These are phyloP conservation scores for Coffea humblotiana DNA, from an alignment of 305 asterid species.

Conservation along the genomic window DNA sequence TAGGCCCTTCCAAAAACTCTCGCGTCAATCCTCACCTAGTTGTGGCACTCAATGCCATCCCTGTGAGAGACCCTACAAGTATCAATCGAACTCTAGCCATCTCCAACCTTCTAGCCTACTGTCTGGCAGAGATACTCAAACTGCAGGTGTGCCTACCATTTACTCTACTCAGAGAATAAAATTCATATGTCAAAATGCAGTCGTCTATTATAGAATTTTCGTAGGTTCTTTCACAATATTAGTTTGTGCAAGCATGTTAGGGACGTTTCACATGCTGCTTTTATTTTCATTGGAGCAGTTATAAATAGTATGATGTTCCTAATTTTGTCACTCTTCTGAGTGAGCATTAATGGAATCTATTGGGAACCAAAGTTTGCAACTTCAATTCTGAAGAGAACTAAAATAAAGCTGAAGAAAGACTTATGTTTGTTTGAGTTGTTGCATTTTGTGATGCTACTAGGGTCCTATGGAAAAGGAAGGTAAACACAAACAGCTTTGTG, in stretches of 20 bases:
- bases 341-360: background rate
- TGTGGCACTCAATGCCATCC: constrained; percentile 14
- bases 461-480: background rate
- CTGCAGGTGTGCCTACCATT: constrained; percentile 25
- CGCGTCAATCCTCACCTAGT: constrained; percentile 26
- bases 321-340: background rate
- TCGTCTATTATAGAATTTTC: background rate
- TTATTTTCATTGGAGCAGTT: background rate
- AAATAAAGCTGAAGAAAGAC: background rate
- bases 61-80: constrained; percentile 21
- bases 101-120: constrained; percentile 23
- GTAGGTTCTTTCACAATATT: background rate
- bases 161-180: background rate
- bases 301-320: background rate
- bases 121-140: constrained; percentile 19
- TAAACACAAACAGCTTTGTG: background rate
- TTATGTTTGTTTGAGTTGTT: background rate
- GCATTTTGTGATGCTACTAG: background rate
- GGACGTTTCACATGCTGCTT: background rate
- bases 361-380: background rate
- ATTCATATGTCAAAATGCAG: background rate
- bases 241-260: background rate
- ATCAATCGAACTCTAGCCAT: constrained; percentile 27
- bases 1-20: constrained; percentile 14
- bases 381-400: background rate